Evolutionary conservation across 1,284 basidiomycete genomes (phyloP).

Genomic region (Leccinum subfulvum): DNA sequence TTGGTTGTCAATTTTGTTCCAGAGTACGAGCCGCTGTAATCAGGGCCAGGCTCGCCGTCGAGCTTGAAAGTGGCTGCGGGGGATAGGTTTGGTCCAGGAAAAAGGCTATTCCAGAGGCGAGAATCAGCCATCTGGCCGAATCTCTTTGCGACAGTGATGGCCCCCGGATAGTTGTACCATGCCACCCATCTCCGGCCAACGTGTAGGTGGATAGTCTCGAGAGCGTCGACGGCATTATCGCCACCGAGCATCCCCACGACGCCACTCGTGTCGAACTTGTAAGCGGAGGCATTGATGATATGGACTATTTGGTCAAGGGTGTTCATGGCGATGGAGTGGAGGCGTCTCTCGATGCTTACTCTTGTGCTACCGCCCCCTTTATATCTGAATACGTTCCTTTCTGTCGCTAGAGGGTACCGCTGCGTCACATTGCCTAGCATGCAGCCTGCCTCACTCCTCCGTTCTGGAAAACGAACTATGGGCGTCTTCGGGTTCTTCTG

Average conservation of each 20-base stretch:
- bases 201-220: conserved; percentile 32
- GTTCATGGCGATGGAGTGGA: conserved; percentile 11
- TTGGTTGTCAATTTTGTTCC: conserved; percentile 26
- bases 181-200: conserved; percentile 30
- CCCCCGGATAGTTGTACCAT: conserved; percentile 37
- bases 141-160: conserved; percentile 27
- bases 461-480: neutral
- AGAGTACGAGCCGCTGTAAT: conserved; percentile 24
- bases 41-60: conserved; percentile 26
- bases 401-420: neutral
- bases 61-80: conserved; percentile 27
- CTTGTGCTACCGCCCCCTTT: conserved; percentile 5
- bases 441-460: neutral
- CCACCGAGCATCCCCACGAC: conserved; percentile 33
- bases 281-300: conserved; percentile 14
- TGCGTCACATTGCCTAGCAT: neutral
- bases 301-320: conserved; percentile 17
- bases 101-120: conserved; percentile 30
- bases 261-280: conserved; percentile 27
- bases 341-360: neutral
- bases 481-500: neutral
- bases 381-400: conserved; percentile 7
- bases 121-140: conserved; percentile 31
- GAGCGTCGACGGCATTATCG: conserved; percentile 30
- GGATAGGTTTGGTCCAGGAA: conserved; percentile 27